Conservation (phyloP, 768 basidiomycete species). For the Punctularia strigosozonata region DNA sequence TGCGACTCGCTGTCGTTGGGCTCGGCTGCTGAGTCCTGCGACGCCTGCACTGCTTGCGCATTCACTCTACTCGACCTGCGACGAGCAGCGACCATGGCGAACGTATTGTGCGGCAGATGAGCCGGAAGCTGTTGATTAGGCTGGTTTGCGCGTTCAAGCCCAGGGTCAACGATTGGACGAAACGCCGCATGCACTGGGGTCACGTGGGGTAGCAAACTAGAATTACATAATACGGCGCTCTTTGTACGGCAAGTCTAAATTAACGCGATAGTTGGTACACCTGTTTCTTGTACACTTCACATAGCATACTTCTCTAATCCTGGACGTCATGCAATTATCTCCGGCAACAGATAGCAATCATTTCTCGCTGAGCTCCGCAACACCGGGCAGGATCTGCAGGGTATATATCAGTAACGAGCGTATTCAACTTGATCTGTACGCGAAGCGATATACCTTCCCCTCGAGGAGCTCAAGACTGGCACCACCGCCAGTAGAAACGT, state of each 20-base stretch:
- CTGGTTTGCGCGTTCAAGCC: too few species aligned
- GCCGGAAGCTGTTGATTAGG: too few species aligned
- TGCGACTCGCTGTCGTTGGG: conserved; percentile 7
- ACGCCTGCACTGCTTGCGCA: conserved; percentile 22
- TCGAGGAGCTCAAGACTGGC: conserved; percentile 92
- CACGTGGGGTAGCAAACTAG: too few species aligned
- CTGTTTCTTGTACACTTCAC: too few species aligned
- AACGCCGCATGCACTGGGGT: too few species aligned
- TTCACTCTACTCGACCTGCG: conserved; percentile 30
- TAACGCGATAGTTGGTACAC: too few species aligned
- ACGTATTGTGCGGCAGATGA: too few species aligned
- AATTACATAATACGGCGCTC: too few species aligned
- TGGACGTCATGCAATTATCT: too few species aligned
- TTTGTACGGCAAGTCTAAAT: too few species aligned
- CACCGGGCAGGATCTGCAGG: conserved; percentile 72
- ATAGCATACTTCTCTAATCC: too few species aligned
- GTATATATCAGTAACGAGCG: conserved; percentile 9
- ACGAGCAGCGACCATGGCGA: conserved; percentile 31
- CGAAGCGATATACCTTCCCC: conserved; percentile 61
- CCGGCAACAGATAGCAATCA: conserved; percentile 17
- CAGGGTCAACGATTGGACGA: too few species aligned
- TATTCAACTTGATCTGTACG: neutral
- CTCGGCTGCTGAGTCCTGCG: conserved; percentile 20
- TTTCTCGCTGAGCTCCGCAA: conserved; percentile 84
- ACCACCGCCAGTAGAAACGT: conserved; percentile 93